These are phyloP conservation scores for Malbranchea zuffiana DNA, from an alignment of 2,329 filamentous ascomycete genomes.

Conservation along the genomic window DNA sequence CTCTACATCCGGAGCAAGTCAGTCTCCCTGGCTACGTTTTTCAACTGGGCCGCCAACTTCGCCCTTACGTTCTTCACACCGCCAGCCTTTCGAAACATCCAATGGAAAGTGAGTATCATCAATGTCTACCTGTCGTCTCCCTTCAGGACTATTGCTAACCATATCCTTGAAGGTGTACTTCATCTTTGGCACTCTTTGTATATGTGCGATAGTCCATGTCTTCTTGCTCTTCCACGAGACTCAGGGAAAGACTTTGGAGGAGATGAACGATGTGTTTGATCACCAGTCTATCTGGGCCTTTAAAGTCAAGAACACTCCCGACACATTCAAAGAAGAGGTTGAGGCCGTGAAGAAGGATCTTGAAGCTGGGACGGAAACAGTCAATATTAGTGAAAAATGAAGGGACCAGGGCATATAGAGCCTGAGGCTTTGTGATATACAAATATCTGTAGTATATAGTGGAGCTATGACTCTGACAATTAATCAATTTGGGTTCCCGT, in stretches of 20 bases:
- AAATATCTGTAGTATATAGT: no score
- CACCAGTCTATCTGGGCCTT: no score
- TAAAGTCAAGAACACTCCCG: no score
- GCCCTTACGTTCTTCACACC: conserved; percentile 11
- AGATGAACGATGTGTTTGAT: conserved; percentile 58
- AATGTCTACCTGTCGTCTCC: not conserved
- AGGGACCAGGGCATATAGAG: no score
- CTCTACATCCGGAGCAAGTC: conserved; percentile 10
- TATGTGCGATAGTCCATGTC: conserved; percentile 52
- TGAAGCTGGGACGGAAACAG: no score
- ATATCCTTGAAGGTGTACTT: conserved; percentile 40
- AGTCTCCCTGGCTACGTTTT: conserved; percentile 10
- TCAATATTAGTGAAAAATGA: no score
- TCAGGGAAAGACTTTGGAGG: conserved; percentile 56
- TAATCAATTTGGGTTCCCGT: no score
- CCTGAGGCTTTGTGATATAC: no score
- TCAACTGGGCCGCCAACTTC: conserved; percentile 14
- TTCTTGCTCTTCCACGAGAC: conserved; percentile 53
- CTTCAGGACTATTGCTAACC: not conserved
- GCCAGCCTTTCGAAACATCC: conserved; percentile 10
- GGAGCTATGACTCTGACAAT: no score
- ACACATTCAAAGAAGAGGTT: no score
- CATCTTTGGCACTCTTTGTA: conserved; percentile 59
- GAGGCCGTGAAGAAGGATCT: no score
- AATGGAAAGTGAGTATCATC: conserved; percentile 13